Percentiles rank a stretch among this genome's conserved stretches.
These are phyloP conservation scores for Bremia lactucae DNA, from an alignment of 352 stramenopile genomes.

Conservation along the genomic window DNA sequence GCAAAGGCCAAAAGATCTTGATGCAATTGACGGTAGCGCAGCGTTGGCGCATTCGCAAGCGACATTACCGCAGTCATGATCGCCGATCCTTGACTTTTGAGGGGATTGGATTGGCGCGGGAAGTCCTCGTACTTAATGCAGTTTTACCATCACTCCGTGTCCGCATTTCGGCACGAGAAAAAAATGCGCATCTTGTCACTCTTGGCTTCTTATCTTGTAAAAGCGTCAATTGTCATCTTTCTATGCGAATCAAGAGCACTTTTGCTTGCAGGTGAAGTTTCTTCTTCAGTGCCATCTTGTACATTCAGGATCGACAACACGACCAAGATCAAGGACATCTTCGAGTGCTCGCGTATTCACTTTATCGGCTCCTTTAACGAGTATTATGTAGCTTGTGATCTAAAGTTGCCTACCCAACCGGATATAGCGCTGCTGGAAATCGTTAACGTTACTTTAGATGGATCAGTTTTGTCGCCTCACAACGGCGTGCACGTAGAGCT, in stretches of 20 bases:
- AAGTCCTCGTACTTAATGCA: conserved; percentile 18
- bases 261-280: not conserved
- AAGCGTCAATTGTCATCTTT: no score
- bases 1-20: conserved; percentile 60
- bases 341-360: conserved; percentile 53
- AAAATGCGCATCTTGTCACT: no score
- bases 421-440: conserved; percentile 29
- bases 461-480: conserved; percentile 25
- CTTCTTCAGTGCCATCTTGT: not conserved
- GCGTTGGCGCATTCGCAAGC: conserved; percentile 44
- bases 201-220: no score
- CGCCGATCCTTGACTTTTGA: conserved; percentile 1
- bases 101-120: conserved; percentile 20
- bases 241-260: not conserved
- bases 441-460: conserved; percentile 33
- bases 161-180: no score
- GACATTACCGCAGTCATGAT: conserved; percentile 26
- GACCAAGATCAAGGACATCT: conserved; percentile 40
- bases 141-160: conserved; percentile 14
- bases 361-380: conserved; percentile 78
- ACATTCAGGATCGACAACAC: conserved; percentile 45
- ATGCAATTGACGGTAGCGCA: conserved; percentile 64
- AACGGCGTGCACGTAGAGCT: conserved; percentile 43
- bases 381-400: conserved; percentile 62
- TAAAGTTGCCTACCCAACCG: conserved; percentile 25